A percentile compares a stretch with the other conserved stretches of the same genome.
These are phyloP conservation scores for Salinomyces thailandicus DNA, from an alignment of 2,329 filamentous ascomycete genomes.

Conservation along the genomic window DNA sequence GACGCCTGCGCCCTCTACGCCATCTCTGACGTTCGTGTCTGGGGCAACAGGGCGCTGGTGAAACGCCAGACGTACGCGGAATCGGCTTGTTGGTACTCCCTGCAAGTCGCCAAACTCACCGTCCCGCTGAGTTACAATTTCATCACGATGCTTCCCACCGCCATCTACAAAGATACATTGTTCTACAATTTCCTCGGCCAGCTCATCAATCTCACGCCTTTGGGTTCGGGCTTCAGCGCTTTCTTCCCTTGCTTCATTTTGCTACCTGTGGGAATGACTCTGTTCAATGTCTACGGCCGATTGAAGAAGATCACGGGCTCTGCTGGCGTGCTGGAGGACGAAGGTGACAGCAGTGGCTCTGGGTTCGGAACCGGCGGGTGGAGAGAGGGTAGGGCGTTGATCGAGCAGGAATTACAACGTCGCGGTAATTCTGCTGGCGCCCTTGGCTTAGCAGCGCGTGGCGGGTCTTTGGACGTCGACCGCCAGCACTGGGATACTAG, in stretches of 20 bases:
- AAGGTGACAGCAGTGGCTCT: slow-evolving; percentile 53
- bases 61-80: slow-evolving; percentile 85
- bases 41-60: slow-evolving; percentile 87
- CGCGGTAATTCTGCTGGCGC: slow-evolving; percentile 25
- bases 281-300: slow-evolving; percentile 82
- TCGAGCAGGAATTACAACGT: slow-evolving; percentile 62
- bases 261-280: slow-evolving; percentile 70
- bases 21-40: slow-evolving; percentile 90
- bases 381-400: slow-evolving; percentile 83
- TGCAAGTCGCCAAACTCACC: slow-evolving; percentile 83
- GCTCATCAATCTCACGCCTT: slow-evolving; percentile 69
- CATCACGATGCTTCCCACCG: slow-evolving; percentile 69
- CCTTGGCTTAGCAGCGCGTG: slow-evolving; percentile 23
- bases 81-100: slow-evolving; percentile 89
- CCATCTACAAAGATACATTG: slow-evolving; percentile 63
- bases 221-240: slow-evolving; percentile 75
- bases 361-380: slow-evolving; percentile 71
- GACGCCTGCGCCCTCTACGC: slow-evolving; percentile 77
- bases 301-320: slow-evolving; percentile 63
- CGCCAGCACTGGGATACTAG: slow-evolving; percentile 2
- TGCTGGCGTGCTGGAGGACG: slow-evolving; percentile 67
- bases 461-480: slow-evolving; percentile 20
- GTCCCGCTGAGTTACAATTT: slow-evolving; percentile 96
- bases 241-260: slow-evolving; percentile 84
- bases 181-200: slow-evolving; percentile 83